Conservation (phyloP, 345 rosid genomes). For the Gossypium ekmanianum region DNA sequence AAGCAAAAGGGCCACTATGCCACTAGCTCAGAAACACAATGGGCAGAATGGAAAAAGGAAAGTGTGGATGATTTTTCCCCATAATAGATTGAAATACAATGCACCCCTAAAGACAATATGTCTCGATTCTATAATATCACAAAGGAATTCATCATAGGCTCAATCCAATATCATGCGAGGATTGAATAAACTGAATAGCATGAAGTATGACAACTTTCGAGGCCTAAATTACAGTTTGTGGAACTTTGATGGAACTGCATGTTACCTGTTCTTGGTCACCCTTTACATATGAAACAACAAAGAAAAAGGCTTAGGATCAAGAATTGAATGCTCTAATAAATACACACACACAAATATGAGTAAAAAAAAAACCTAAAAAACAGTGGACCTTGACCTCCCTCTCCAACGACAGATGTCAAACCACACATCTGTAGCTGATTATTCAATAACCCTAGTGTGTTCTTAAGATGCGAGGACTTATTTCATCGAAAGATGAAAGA, state of each 20-base stretch:
- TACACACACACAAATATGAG: neutral
- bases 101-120: neutral
- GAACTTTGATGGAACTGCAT: neutral
- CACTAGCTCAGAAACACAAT: neutral
- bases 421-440: neutral
- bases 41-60: neutral
- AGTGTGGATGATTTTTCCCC: neutral
- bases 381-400: neutral
- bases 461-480: neutral
- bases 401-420: neutral
- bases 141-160: neutral
- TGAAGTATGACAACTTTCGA: neutral
- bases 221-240: neutral
- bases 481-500: neutral
- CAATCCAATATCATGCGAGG: neutral
- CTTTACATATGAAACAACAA: neutral
- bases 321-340: neutral
- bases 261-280: neutral
- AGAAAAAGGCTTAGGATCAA: neutral
- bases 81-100: neutral
- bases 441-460: neutral
- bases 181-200: neutral
- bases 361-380: neutral
- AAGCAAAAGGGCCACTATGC: conserved; percentile 7
- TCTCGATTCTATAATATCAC: neutral